phyloP scores from a whole-genome alignment of 768 basidiomycete genomes.

The Suillus alpinus region DNA sequence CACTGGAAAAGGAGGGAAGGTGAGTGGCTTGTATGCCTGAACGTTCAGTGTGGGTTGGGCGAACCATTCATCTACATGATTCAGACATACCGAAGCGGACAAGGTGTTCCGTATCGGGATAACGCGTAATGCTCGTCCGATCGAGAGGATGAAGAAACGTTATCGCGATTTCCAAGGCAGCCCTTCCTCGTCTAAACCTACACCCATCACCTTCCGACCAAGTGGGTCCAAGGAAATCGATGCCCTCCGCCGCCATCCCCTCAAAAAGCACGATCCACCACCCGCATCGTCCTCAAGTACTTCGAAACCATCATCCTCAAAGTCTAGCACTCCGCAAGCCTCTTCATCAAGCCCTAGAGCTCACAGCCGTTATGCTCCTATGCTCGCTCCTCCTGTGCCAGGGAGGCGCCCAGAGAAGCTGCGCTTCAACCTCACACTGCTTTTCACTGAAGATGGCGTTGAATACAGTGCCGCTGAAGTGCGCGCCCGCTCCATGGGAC shows the following conservation, averaged over 20 bases:
- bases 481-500: constrained; percentile 76
- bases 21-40: constrained; percentile 38
- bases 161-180: constrained; percentile 78
- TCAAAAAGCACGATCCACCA: constrained; percentile 33
- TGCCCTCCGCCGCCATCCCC: constrained; percentile 32
- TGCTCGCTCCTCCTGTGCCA: constrained; percentile 67
- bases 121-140: constrained; percentile 73
- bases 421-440: constrained; percentile 62
- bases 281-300: constrained; percentile 32
- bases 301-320: constrained; percentile 12
- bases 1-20: constrained; percentile 76
- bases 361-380: constrained; percentile 59
- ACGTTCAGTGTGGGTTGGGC: not conserved
- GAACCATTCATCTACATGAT: constrained; percentile 1
- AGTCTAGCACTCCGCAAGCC: constrained; percentile 22
- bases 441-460: constrained; percentile 72
- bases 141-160: constrained; percentile 78
- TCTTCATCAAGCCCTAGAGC: constrained; percentile 31
- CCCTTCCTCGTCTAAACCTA: constrained; percentile 28
- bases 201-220: constrained; percentile 20
- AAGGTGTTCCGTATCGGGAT: constrained; percentile 81
- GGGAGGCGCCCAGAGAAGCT: constrained; percentile 73
- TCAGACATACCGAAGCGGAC: constrained; percentile 76
- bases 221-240: constrained; percentile 26
- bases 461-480: constrained; percentile 89